Conservation (phyloP, 306 rosid species). For the Erythrophleum fordii region DNA sequence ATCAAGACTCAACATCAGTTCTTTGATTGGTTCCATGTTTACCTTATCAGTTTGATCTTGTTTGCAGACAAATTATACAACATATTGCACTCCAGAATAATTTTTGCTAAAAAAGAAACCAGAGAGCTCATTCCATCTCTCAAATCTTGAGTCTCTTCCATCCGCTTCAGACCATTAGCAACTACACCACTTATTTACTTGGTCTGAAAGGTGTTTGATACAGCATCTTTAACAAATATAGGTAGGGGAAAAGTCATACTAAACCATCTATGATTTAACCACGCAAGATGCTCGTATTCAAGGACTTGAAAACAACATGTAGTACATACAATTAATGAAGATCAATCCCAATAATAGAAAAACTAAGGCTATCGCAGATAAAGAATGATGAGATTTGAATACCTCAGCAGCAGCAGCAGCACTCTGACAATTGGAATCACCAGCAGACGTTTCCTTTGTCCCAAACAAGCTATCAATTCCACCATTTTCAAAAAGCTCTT, state of each 20-base stretch:
- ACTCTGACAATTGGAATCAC: slow-evolving; percentile 65
- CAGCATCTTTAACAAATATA: slow-evolving; percentile 4
- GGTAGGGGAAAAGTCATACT: not conserved
- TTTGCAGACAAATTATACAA: not conserved
- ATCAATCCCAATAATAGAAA: slow-evolving; percentile 16
- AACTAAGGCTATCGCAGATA: slow-evolving; percentile 3
- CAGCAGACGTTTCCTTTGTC: slow-evolving; percentile 58
- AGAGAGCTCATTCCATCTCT: not conserved
- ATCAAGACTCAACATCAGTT: slow-evolving; percentile 15
- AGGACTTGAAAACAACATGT: not conserved
- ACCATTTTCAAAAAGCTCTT: slow-evolving; percentile 88
- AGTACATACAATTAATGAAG: not conserved
- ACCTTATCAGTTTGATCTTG: slow-evolving; percentile 3
- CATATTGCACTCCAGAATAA: not conserved
- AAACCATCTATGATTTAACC: not conserved
- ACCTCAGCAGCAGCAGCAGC: slow-evolving; percentile 82
- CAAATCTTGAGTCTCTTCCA: not conserved
- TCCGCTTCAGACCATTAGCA: not conserved
- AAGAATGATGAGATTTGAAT: slow-evolving; percentile 39
- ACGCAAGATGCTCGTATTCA: not conserved
- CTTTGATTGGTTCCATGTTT: not conserved
- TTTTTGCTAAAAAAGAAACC: not conserved
- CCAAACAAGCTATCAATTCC: slow-evolving; percentile 93
- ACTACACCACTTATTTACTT: not conserved
- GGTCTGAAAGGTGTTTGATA: slow-evolving; percentile 12